A percentile compares a stretch with the other conserved stretches of the same genome.
Evolutionary conservation across 2,329 filamentous ascomycete genomes (phyloP).

Genomic region (Fusarium vanettenii): DNA sequence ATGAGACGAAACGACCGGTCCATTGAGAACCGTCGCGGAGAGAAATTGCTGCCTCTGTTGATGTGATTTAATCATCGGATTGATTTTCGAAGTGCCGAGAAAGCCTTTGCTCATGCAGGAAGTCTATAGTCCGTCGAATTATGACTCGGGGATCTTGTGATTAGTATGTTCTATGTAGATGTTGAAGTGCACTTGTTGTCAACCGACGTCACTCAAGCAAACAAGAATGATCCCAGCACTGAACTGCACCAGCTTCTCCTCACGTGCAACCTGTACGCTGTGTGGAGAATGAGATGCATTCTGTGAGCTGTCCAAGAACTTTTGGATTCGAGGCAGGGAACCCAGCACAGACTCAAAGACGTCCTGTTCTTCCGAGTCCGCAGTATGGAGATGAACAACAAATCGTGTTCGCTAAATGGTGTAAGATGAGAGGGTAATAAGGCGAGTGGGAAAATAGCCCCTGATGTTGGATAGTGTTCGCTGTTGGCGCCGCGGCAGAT

Average conservation of each 20-base stretch:
- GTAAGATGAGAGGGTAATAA: not conserved
- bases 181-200: not conserved
- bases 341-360: not conserved
- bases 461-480: not conserved
- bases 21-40: not conserved
- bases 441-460: not conserved
- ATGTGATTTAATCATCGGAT: not conserved
- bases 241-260: constrained; percentile 23
- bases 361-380: not conserved
- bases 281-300: constrained; percentile 4
- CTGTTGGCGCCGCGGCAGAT: not conserved
- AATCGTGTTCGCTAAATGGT: not conserved
- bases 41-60: not conserved
- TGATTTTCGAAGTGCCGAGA: not conserved
- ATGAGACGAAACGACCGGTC: not conserved
- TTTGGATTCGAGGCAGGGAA: not conserved
- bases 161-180: not conserved
- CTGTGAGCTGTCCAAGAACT: not conserved
- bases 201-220: constrained; percentile 5
- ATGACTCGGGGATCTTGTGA: not conserved
- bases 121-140: not conserved
- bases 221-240: constrained; percentile 26
- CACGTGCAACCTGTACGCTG: constrained; percentile 12
- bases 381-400: not conserved
- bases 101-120: not conserved